These are phyloP conservation scores for Mucor lusitanicus DNA, from an alignment of 371 early-diverging fungal genomes.

Conservation along the genomic window DNA sequence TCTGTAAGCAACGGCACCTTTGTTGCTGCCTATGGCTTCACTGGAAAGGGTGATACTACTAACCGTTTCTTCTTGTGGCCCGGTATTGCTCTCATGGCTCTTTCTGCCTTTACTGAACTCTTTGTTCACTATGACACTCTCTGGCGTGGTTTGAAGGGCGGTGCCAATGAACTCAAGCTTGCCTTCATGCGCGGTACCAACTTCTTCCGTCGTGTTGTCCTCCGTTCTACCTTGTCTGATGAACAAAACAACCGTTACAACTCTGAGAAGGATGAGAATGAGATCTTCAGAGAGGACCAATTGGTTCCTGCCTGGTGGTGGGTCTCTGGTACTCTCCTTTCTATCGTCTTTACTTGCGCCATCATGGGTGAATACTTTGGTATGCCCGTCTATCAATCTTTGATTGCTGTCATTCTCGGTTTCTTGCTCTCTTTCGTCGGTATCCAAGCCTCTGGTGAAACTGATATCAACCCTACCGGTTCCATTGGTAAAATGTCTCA, in stretches of 20 bases:
- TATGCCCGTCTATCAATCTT: slow-evolving; percentile 56
- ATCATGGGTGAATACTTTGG: slow-evolving; percentile 60
- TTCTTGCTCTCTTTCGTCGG: slow-evolving; percentile 74
- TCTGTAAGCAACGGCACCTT: slow-evolving; percentile 47
- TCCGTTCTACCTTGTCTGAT: slow-evolving; percentile 8
- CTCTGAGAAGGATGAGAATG: slow-evolving; percentile 25
- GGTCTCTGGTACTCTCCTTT: slow-evolving; percentile 55
- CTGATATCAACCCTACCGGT: slow-evolving; percentile 69
- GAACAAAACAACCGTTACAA: neutral
- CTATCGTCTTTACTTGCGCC: slow-evolving; percentile 61
- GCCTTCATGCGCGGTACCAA: neutral
- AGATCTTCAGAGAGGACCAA: slow-evolving; percentile 33
- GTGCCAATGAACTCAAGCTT: slow-evolving; percentile 17
- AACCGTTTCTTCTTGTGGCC: slow-evolving; percentile 71
- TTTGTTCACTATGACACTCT: slow-evolving; percentile 55
- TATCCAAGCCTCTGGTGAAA: slow-evolving; percentile 68
- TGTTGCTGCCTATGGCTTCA: slow-evolving; percentile 39
- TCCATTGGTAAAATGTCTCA: slow-evolving; percentile 66
- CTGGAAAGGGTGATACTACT: slow-evolving; percentile 32
- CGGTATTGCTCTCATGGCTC: slow-evolving; percentile 75
- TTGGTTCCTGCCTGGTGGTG: slow-evolving; percentile 67
- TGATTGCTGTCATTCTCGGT: slow-evolving; percentile 66
- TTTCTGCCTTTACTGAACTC: slow-evolving; percentile 65
- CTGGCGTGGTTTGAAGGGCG: slow-evolving; percentile 58
- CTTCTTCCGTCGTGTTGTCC: slow-evolving; percentile 8